Base-by-base conservation (phyloP, 495 filamentous ascomycete species). In the Penicillium taxi region DNA sequence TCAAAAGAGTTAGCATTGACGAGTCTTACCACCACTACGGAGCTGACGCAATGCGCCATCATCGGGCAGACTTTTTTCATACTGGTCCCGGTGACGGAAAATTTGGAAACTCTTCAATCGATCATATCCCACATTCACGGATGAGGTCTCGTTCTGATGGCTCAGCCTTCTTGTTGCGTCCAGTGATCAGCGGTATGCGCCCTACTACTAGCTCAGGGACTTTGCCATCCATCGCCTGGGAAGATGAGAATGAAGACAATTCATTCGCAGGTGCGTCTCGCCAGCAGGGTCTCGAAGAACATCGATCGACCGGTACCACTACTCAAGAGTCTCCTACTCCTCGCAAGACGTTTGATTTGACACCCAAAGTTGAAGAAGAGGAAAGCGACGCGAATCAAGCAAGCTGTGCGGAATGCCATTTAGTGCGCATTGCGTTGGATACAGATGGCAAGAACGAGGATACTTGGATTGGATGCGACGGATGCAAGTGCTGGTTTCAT, bases 391-490 rank as follows among this genome's bases (percentile, higher is more conserved):
- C 55, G 22, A 55, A 45, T 26, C 62, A 69, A 41, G 67, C 71
- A 38, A 65, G 61, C 41, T 75, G 71, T 41, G 68, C 65, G 9
- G 61, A 65, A 19, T 75, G 71, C 37, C 67, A 73, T 27, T 53
- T 73, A 42, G 58, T 67, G 4, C 65, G 66, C 9, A 73, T 69
- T 23, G 62, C 65, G 11, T 35, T 64, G 7, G 59, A 63, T 21
- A 59, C 52, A 4, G 70, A 72, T 13, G 70, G 64, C 26, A 66
- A 73, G 42, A 62, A 63, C 19, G 64, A 70, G 37, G 71, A 71
- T 39, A 74, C 75, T 9, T 86, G 82, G 82, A 84, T 86, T 40
- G 75, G 70, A 19, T 86, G 82, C 47, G 80, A 86, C 53, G 80
- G 78, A 21, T 86, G 82, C 53, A 82, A 82, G 45, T 67, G 63